Percentiles rank a stretch among this genome's conserved stretches.
These are phyloP conservation scores for Trypanosomatidae sp. DNA, from an alignment of 208 protist genomes.

Conservation along the genomic window DNA sequence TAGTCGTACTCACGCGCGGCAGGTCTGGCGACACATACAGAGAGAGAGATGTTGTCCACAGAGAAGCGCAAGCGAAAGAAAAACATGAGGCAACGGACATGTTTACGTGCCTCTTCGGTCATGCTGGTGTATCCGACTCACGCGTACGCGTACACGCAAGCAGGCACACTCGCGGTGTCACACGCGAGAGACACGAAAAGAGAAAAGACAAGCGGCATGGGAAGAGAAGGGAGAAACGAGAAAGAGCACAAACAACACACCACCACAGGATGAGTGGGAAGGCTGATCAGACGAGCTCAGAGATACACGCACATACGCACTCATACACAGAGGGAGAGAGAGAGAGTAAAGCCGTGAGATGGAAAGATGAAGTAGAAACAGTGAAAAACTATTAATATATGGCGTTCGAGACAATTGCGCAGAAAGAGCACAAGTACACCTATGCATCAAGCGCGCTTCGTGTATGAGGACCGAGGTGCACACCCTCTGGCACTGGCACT, in stretches of 20 bases:
- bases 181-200: too few species aligned
- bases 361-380: not conserved
- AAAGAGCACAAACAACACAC: not conserved
- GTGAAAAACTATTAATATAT: not conserved
- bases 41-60: not conserved
- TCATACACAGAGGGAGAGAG: conserved; percentile 4
- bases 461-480: not conserved
- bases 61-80: conserved; percentile 3
- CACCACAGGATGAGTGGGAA: not conserved
- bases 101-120: conserved; percentile 6
- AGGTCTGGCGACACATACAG: too few species aligned
- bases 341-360: not conserved
- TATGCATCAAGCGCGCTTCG: not conserved
- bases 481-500: not conserved
- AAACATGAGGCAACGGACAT: conserved; percentile 26
- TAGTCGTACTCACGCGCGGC: too few species aligned
- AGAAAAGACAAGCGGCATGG: too few species aligned
- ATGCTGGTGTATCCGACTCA: not conserved
- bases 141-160: not conserved
- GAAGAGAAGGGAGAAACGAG: not conserved
- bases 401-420: too few species aligned
- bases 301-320: not conserved
- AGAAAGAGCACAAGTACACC: not conserved
- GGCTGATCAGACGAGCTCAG: not conserved
- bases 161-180: too few species aligned